Base-by-base conservation (phyloP, 2,329 filamentous ascomycete species). In the Dactylellina cionopaga region DNA sequence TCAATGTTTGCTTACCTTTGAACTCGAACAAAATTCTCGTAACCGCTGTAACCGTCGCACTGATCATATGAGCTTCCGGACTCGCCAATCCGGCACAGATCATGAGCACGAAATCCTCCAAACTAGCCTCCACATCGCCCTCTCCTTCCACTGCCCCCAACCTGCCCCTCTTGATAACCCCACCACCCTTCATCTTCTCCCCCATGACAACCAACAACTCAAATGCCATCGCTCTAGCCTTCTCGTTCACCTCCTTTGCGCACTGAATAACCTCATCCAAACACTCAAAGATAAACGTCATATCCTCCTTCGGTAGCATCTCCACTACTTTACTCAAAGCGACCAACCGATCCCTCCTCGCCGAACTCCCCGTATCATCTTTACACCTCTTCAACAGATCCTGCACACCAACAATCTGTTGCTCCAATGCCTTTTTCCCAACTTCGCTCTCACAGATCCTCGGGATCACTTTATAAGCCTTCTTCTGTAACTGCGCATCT, bases 61-160 rank as follows among this genome's bases (percentile, higher is more conserved):
- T 96, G 74, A 98, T 93, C 92, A 98, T 97, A 82, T 98, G 94
- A 29, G 95, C 93, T 9, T 92, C 94, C 77, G 89, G 90, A 64
- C 93, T 94, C 1, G 94, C 95, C 58, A 99, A 86, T 82, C 95
- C 95, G 51, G 95, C 95, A 76, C 92, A 96, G 27, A 98, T 91
- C 95, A 99, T 99, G 62, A 94, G 97, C 83, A 98, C 92, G 82
- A 92, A 98, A 80, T 98, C 95, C 78, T 98, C 94, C 35, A 99
- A 86, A 41, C 86, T 93, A 17, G 95, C 94, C 1, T 87, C 84
- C 2, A 90, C 92, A 29, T 89, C 84, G 1, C 91, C 90, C 79
- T 96, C 89, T 49, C 86, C 83, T 2, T 92, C 87, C 92, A 98
- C 96, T 79, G 94, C 89, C 1, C 92, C 86, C 1, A 97, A 90